Evolutionary conservation across 2,329 filamentous ascomycete genomes (phyloP), one percentile per base, ranked within the genome.

Genomic region (Plenodomus lindquistii): DNA sequence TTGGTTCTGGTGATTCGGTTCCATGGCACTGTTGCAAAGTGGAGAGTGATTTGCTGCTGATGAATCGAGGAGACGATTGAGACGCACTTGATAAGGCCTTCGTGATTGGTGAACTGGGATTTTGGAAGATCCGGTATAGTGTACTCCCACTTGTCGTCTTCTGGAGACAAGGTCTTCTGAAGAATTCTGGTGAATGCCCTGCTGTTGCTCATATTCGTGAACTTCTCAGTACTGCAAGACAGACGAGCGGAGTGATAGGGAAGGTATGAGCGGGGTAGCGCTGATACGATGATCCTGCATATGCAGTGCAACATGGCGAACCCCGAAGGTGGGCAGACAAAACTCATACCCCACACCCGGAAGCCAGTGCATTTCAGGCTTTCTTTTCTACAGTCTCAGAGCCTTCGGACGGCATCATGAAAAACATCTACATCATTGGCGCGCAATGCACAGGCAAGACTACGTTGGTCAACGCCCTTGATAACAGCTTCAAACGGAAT

Each of bases 401-500:
- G 22, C 22, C 10, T 24, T 24, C 22, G 6, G 22, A 24, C 22
- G 10, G 22, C 22, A 24, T 24, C 22, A 24, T 24, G 22, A 24
- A 24, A 24, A 24, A 41, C 31, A 69, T 78, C 24, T 79, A 77
- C 58, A 71, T 79, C 31, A 64, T 77, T 22, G 76, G 77, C 2
- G 70, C 76, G 2, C 76, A 77, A 38, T 76, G 69, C 37, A 78
- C 75, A 1, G 76, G 77, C 31, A 79, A 78, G 52, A 77, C 74
- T 1, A 78, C 77, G 0, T 63, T 79, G 1, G 66, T 74, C 45
- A 63, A 69, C 31, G 66, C 66, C 1, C 60, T 78, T 2, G 57
- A 60, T 19, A 43, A 21, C 0, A 59, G 8, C 60, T 73, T 43
- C 39, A 48, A 16, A 19, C 24, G 18, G 31, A 24, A 10, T 24